phyloP scores from a whole-genome alignment of 192 early-diverging fungal species.

The Coemansia sp. region DNA sequence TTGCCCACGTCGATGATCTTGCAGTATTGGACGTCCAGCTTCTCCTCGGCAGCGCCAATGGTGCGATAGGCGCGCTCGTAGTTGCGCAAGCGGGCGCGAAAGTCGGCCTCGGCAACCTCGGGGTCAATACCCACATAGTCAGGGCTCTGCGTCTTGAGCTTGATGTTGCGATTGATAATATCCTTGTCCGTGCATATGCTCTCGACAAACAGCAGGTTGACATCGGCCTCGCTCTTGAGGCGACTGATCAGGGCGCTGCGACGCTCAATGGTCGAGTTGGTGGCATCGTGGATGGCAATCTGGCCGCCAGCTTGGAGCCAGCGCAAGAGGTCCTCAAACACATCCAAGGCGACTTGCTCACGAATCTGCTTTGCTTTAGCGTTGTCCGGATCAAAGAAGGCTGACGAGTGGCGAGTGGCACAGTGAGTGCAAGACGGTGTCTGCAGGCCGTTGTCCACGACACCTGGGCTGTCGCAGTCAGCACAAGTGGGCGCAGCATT shows the following conservation, averaged over 20 bases:
- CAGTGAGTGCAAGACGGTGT: constrained; percentile 20
- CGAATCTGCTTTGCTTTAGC: constrained; percentile 67
- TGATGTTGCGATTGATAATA: constrained; percentile 79
- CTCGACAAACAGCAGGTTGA: constrained; percentile 74
- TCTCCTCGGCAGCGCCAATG: constrained; percentile 79
- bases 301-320: constrained; percentile 89
- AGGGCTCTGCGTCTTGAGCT: constrained; percentile 88
- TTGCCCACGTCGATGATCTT: constrained; percentile 96
- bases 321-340: constrained; percentile 82
- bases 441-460: background rate
- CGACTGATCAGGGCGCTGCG: constrained; percentile 65
- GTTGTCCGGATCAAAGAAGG: constrained; percentile 95
- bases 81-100: constrained; percentile 78
- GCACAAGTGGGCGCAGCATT: constrained; percentile 14
- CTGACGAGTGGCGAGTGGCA: constrained; percentile 65
- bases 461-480: constrained; percentile 39
- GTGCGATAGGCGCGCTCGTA: constrained; percentile 93
- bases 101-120: constrained; percentile 79
- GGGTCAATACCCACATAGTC: constrained; percentile 89
- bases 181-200: constrained; percentile 72
- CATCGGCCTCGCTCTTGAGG: constrained; percentile 57
- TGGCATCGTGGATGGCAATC: constrained; percentile 92
- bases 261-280: constrained; percentile 86
- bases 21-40: constrained; percentile 79
- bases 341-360: constrained; percentile 87